Base-by-base conservation (phyloP, 306 rosid genomes). In the Abrus pulchellus region DNA sequence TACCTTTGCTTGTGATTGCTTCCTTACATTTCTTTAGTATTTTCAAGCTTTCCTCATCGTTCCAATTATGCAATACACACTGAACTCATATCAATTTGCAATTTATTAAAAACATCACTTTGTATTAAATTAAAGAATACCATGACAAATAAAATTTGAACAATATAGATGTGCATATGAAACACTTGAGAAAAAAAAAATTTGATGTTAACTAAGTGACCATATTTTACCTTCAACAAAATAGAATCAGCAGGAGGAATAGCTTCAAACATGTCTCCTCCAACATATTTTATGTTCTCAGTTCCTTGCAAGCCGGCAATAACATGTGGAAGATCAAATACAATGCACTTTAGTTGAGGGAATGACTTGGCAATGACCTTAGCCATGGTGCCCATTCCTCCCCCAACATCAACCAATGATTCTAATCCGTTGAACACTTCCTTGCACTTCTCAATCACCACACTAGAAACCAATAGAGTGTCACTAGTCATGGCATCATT, bases 401-500 rank as follows among this genome's bases (percentile, higher is more conserved):
- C 94, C 0, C 90, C 94, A 20, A 88, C 89, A 66, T 90, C 90
- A 54, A 88, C 90, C 59, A 90, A 30, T 0, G 89, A 76, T 30
- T 71, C 82, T 54, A 88, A 1, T 1, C 85, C 87, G 9, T 88
- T 54, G 5, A 90, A 88, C 48, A 85, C 89, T 6, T 52, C 80
- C 13, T 74, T 83, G 12, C 81, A 83, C 80, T 86, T 83, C 0
- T 62, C 90, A n/a, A 85, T 5, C 76, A 90, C 65, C 50, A 85
- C 79, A 7, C 79, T 83, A 0, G 66, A 76, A 59, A 83, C 81
- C 72, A 90, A 48, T 38, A 69, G 60, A 2, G 94, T 59, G 72
- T 90, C 83, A 56, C 88, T 79, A 0, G 87, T 87, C 92, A 90
- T 90, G 77, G 83, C 88, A 13, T 86, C 90, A 36, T 91, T 87